phyloP scores from a whole-genome alignment of 352 stramenopile genomes.

The Globisporangium cystogenes region DNA sequence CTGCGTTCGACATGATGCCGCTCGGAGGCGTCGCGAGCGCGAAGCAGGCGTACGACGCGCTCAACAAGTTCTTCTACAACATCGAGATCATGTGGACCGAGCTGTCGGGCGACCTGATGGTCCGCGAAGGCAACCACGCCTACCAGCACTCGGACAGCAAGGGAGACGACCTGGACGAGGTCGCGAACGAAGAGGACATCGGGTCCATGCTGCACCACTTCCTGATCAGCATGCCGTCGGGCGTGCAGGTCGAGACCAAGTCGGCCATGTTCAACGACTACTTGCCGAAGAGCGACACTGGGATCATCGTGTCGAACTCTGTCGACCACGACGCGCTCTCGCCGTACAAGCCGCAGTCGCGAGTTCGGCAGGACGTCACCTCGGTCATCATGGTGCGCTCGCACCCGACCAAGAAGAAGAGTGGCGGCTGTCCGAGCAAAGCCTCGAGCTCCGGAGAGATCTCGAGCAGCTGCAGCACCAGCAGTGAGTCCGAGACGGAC shows the following conservation, averaged over 20 bases:
- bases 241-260: constrained; percentile 31
- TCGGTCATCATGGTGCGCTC: not conserved
- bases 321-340: constrained; percentile 4
- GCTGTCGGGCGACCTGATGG: constrained; percentile 21
- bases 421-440: not conserved
- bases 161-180: not conserved
- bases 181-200: not conserved
- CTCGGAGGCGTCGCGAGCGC: constrained; percentile 1
- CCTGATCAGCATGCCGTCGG: not conserved
- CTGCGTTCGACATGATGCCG: constrained; percentile 17
- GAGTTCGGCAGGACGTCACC: constrained; percentile 2
- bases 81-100: constrained; percentile 13
- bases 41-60: not conserved
- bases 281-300: not conserved
- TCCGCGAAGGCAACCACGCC: constrained; percentile 23
- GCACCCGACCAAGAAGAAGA: not conserved
- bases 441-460: not conserved
- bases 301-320: not conserved
- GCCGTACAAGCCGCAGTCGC: not conserved
- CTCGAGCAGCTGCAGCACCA: not conserved
- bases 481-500: not conserved
- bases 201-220: not conserved
- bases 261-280: constrained; percentile 19
- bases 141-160: not conserved
- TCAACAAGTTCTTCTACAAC: constrained; percentile 3